These are phyloP conservation scores for Yamagishiella unicocca DNA, from an alignment of 139 green algal species.

Conservation along the genomic window DNA sequence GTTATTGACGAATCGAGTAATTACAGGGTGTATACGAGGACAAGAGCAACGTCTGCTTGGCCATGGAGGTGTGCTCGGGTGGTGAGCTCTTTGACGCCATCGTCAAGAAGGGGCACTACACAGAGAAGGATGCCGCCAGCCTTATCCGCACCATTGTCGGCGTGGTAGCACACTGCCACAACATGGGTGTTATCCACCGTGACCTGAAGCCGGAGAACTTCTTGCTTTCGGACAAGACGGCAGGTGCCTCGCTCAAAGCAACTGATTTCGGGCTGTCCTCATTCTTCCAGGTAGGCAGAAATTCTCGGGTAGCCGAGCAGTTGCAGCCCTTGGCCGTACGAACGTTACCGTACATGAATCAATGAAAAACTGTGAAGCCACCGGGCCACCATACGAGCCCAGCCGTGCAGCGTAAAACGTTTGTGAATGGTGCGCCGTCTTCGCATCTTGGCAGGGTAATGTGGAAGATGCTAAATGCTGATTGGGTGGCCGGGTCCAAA, in stretches of 20 bases:
- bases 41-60: slow-evolving; percentile 86
- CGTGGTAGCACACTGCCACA: slow-evolving; percentile 93
- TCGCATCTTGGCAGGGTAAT: no score
- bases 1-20: no score
- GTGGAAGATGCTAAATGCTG: no score
- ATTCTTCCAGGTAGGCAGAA: slow-evolving; percentile 69
- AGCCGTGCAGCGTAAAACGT: no score
- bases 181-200: slow-evolving; percentile 91
- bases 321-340: no score
- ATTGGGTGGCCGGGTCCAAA: no score
- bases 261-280: slow-evolving; percentile 89
- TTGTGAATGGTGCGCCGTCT: no score
- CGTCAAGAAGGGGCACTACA: slow-evolving; percentile 88
- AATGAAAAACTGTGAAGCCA: no score
- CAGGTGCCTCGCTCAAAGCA: slow-evolving; percentile 65
- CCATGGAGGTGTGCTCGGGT: slow-evolving; percentile 93
- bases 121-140: slow-evolving; percentile 82
- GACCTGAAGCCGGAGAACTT: slow-evolving; percentile 96
- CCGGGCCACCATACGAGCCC: no score
- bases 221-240: slow-evolving; percentile 76
- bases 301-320: no score
- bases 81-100: slow-evolving; percentile 99
- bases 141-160: slow-evolving; percentile 82
- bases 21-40: slow-evolving; percentile 86
- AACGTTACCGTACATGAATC: neutral